phyloP scores from a whole-genome alignment of 441 rosid genomes.

The Sinapis alba region DNA sequence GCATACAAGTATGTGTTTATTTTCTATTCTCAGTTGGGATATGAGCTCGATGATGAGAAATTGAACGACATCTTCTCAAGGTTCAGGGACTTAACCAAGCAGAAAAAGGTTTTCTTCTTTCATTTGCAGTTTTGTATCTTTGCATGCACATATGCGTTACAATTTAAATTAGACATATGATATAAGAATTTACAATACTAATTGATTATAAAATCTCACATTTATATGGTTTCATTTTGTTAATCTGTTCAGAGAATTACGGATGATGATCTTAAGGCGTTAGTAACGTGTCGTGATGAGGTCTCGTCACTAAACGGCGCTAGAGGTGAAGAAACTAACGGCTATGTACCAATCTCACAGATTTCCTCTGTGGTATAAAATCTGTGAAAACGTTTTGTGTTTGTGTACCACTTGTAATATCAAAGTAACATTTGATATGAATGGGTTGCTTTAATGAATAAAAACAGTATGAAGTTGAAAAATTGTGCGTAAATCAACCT shows the following conservation, averaged over 20 bases:
- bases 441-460: neutral
- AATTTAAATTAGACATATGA: neutral
- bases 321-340: neutral
- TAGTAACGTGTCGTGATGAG: slow-evolving; percentile 9
- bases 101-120: slow-evolving; percentile 29
- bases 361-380: slow-evolving; percentile 15
- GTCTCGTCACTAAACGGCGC: neutral
- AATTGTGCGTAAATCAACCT: neutral
- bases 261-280: slow-evolving; percentile 24
- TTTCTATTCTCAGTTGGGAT: slow-evolving; percentile 22
- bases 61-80: slow-evolving; percentile 26
- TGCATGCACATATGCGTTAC: neutral
- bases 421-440: neutral
- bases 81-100: slow-evolving; percentile 29
- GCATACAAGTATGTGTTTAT: neutral
- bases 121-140: neutral
- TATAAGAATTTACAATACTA: neutral
- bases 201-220: neutral
- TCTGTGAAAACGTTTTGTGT: neutral
- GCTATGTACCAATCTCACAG: neutral
- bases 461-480: neutral
- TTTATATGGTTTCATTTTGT: neutral
- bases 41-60: slow-evolving; percentile 28
- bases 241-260: slow-evolving; percentile 30
- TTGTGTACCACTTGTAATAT: neutral